Evolutionary conservation across 2,329 filamentous ascomycete species (phyloP).

Genomic region (Sporothrix dimorphospora): DNA sequence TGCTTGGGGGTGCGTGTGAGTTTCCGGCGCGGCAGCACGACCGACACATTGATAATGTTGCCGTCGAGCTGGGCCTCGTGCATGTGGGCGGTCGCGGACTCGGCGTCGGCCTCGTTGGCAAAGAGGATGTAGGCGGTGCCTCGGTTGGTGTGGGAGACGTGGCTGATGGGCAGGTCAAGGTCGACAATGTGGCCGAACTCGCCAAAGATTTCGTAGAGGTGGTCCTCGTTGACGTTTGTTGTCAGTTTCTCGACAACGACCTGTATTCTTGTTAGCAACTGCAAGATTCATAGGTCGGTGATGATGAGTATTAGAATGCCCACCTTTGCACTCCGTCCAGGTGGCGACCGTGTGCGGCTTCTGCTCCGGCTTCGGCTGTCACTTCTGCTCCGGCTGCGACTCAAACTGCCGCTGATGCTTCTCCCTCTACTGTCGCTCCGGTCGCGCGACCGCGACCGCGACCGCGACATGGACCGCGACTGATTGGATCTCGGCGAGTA

Average conservation of each 20-base stretch:
- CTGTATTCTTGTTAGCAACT: slow-evolving; percentile 50
- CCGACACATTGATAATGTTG: slow-evolving; percentile 79
- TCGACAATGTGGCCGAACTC: slow-evolving; percentile 84
- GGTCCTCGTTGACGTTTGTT: slow-evolving; percentile 88
- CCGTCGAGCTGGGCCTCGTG: slow-evolving; percentile 95
- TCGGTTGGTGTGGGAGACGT: slow-evolving; percentile 69
- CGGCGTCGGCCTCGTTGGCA: slow-evolving; percentile 74
- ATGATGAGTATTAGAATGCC: neutral
- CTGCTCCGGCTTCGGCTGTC: neutral
- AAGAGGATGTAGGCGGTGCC: slow-evolving; percentile 94
- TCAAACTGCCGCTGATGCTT: slow-evolving; percentile 40
- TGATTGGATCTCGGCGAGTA: neutral
- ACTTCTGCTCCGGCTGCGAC: slow-evolving; percentile 18
- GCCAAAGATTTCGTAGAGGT: slow-evolving; percentile 90
- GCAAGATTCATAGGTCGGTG: neutral
- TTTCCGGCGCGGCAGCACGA: slow-evolving; percentile 81
- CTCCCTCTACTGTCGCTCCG: slow-evolving; percentile 33
- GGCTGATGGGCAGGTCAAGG: slow-evolving; percentile 87
- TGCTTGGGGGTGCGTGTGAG: slow-evolving; percentile 79
- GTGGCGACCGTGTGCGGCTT: slow-evolving; percentile 33
- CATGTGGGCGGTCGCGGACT: slow-evolving; percentile 92
- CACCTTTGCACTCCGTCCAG: slow-evolving; percentile 19
- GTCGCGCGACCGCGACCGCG: slow-evolving; percentile 33
- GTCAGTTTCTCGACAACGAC: slow-evolving; percentile 96
- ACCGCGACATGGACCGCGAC: slow-evolving; percentile 16